A percentile compares a stretch with the other conserved stretches of the same genome.
phyloP scores from a whole-genome alignment of 352 stramenopile genomes.

The Phytophthora syringae region DNA sequence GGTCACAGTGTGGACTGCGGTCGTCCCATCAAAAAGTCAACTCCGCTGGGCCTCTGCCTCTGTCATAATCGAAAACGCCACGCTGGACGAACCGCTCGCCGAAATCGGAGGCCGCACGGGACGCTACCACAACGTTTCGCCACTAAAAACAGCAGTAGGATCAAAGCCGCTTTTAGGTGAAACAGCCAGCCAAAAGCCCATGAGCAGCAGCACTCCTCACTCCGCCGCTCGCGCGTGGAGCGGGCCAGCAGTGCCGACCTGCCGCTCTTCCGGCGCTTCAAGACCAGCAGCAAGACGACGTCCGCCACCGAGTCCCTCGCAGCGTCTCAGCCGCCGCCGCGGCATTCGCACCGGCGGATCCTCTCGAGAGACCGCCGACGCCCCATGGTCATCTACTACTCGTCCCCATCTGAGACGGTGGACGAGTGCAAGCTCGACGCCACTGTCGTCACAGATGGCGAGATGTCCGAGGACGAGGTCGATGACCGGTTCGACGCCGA shows the following conservation, averaged over 20 bases:
- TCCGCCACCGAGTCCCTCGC: conserved; percentile 21
- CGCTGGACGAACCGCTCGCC: conserved; percentile 21
- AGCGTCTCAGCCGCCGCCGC: conserved; percentile 31
- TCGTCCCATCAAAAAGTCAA: conserved; percentile 25
- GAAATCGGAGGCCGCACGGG: conserved; percentile 7
- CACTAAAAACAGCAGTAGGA: neutral
- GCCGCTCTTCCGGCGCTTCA: conserved; percentile 34
- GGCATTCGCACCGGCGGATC: conserved; percentile 25
- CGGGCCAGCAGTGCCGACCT: conserved; percentile 32
- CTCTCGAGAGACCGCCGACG: conserved; percentile 36
- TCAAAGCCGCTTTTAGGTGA: conserved; percentile 15
- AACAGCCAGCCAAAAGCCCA: neutral
- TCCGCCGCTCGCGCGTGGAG: conserved; percentile 28
- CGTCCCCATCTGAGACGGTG: neutral
- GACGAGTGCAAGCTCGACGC: conserved; percentile 11
- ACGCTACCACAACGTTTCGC: conserved; percentile 19
- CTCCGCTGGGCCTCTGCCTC: conserved; percentile 21
- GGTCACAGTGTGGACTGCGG: conserved; percentile 27
- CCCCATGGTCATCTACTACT: conserved; percentile 49
- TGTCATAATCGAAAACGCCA: conserved; percentile 39
- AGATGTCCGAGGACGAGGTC: conserved; percentile 38
- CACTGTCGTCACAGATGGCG: conserved; percentile 30
- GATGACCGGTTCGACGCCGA: conserved; percentile 32
- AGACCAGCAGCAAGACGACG: conserved; percentile 12
- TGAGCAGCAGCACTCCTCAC: conserved; percentile 26